A percentile compares a stretch with the other conserved stretches of the same genome.
These are phyloP conservation scores for Dimocarpus longan DNA, from an alignment of 345 rosid species.

Conservation along the genomic window DNA sequence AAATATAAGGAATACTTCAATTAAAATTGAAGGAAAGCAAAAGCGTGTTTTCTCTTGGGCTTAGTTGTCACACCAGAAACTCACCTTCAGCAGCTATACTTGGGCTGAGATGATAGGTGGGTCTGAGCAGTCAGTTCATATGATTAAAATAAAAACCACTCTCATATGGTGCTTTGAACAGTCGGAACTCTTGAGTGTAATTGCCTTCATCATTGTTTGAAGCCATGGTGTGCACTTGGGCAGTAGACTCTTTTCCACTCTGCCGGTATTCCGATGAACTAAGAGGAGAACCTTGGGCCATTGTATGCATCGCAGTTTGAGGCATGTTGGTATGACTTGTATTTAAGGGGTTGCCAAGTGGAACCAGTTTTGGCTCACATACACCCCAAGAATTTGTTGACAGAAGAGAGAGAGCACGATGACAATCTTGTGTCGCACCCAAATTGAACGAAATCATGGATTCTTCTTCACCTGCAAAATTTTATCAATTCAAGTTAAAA, in stretches of 20 bases:
- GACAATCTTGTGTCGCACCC: constrained; percentile 64
- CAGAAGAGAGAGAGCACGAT: constrained; percentile 99
- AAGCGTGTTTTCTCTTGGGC: not conserved
- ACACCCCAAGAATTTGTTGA: constrained; percentile 72
- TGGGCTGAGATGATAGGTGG: constrained; percentile 16
- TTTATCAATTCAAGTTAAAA: constrained; percentile 1
- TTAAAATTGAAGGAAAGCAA: not conserved
- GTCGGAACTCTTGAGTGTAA: constrained; percentile 51
- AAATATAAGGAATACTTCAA: not conserved
- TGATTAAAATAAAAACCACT: constrained; percentile 44
- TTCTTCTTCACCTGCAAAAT: constrained; percentile 58
- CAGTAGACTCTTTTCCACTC: constrained; percentile 34
- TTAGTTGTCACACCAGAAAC: not conserved
- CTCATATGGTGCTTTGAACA: constrained; percentile 41
- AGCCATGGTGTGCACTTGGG: constrained; percentile 30
- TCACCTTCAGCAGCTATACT: constrained; percentile 10
- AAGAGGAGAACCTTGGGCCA: constrained; percentile 34
- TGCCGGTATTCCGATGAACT: constrained; percentile 46
- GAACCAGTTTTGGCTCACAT: constrained; percentile 49
- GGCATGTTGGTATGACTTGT: constrained; percentile 28
- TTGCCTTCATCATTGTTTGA: constrained; percentile 31
- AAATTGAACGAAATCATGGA: constrained; percentile 52
- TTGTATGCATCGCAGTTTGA: constrained; percentile 32
- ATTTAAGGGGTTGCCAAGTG: constrained; percentile 41
- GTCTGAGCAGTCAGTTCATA: constrained; percentile 39